Evolutionary conservation across 352 stramenopile species (phyloP).

Genomic region (Phytophthora boehmeriae): DNA sequence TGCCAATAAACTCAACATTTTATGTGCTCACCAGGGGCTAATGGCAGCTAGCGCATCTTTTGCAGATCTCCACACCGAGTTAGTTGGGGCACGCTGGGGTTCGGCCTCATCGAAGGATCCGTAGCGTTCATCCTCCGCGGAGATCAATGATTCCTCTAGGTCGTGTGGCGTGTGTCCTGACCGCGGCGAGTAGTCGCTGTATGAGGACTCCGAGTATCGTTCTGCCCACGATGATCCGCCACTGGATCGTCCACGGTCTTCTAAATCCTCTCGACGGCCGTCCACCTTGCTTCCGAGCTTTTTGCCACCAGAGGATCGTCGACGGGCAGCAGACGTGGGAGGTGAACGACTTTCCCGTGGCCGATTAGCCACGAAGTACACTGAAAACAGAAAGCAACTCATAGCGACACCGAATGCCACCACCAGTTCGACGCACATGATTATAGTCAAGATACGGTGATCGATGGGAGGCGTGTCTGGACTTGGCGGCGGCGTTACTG

Average conservation of each 20-base stretch:
- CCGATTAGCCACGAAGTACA: conserved; percentile 89
- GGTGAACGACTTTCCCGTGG: conserved; percentile 47
- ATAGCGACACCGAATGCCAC: conserved; percentile 84
- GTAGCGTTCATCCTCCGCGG: conserved; percentile 72
- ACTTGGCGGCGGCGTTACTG: conserved; percentile 66
- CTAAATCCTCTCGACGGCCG: conserved; percentile 24
- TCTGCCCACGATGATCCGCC: conserved; percentile 29
- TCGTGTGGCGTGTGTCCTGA: conserved; percentile 42
- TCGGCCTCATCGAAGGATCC: conserved; percentile 60
- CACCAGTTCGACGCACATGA: conserved; percentile 88
- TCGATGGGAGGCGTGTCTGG: conserved; percentile 82
- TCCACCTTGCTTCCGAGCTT: conserved; percentile 26
- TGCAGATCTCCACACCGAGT: conserved; percentile 50
- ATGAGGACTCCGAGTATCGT: conserved; percentile 37
- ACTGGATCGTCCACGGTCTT: conserved; percentile 21
- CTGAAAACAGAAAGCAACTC: conserved; percentile 84
- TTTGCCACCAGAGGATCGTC: conserved; percentile 23
- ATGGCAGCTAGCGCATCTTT: conserved; percentile 69
- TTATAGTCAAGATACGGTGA: conserved; percentile 80
- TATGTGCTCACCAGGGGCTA: conserved; percentile 65
- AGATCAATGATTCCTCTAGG: conserved; percentile 74
- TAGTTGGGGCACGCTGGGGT: conserved; percentile 16
- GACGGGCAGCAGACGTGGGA: conserved; percentile 22
- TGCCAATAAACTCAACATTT: conserved; percentile 10
- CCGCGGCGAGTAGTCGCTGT: conserved; percentile 38